Evolutionary conservation across 2,329 filamentous ascomycete species (phyloP), one percentile per base, ranked within the genome.

Genomic region (Lachnellula arida): DNA sequence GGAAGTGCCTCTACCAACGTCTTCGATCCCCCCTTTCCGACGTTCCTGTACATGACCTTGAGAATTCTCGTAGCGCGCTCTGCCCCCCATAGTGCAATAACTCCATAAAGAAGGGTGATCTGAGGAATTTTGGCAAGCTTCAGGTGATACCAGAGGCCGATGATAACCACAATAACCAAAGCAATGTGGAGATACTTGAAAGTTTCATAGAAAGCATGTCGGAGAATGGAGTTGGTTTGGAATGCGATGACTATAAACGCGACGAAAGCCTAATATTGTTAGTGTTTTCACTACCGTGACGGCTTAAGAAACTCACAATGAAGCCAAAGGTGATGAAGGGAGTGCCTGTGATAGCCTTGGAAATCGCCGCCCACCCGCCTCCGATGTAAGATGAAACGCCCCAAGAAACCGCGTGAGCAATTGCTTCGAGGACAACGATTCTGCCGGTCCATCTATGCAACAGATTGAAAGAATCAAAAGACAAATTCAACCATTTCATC

Each of bases 401-500:
- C 72, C 78, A 89, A 51, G 85, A 80, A 40, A 83, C 67, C 1
- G 81, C 83, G 72, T 92, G 88, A 32, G 80, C 75, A 42, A 91
- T 63, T 9, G 84, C 78, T 70, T 93, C 87, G 14, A 89, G 73
- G 17, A 87, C 79, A 25, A 88, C 86, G 57, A 91, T 89, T 40
- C 88, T 84, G 64, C 88, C 88, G 60, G 91, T 81, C 88, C 88
- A 92, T 59, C 89, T 82, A 72, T 93, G 88, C 56, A 92, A 77
- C 59, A 93, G 73, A 74, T 92, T 93, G 78, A 89, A 91, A 1
- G 87, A 90, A 71, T 93, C 88, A 70, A 91, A 93, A 4, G 86
- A 89, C 61, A 92, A 84, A 59, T 84, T 84, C 52, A 89, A 78
- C 62, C 88, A 75, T 58, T 77, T 77, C 68, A 92, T 90, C 61